These are phyloP conservation scores for Elsinoe necatrix DNA, from an alignment of 2,329 filamentous ascomycete species.

Conservation along the genomic window DNA sequence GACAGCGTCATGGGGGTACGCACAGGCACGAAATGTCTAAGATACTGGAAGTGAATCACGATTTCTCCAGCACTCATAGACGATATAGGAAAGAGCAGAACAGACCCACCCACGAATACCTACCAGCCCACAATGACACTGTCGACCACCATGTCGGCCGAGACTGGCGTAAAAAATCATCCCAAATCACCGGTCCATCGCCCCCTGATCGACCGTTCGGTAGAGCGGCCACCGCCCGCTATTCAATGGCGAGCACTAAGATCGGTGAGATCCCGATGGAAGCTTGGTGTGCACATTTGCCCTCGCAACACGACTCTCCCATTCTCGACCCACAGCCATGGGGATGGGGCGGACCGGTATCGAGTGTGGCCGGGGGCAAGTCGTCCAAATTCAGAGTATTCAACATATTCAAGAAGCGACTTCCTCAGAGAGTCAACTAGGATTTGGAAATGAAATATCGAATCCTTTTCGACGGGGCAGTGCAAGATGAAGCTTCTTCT, in stretches of 20 bases:
- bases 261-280: constrained; percentile 11
- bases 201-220: constrained; percentile 2
- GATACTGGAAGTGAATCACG: neutral
- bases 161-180: neutral
- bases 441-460: constrained; percentile 4
- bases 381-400: neutral
- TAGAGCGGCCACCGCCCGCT: neutral
- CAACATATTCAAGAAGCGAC: constrained; percentile 1
- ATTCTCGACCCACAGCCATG: neutral
- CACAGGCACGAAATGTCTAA: neutral
- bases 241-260: constrained; percentile 10
- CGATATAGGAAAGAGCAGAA: neutral
- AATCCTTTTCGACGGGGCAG: neutral
- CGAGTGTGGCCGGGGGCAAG: constrained; percentile 2
- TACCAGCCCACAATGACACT: neutral
- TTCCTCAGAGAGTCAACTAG: constrained; percentile 7
- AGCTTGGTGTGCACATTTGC: neutral
- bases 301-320: neutral
- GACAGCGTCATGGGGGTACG: neutral
- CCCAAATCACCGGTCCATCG: neutral
- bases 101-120: neutral
- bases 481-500: neutral
- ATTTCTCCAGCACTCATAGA: neutral
- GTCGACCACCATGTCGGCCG: neutral
- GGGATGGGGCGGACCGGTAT: constrained; percentile 11